Conservation (phyloP, 306 rosid genomes). For the Heteromeles arbutifolia region DNA sequence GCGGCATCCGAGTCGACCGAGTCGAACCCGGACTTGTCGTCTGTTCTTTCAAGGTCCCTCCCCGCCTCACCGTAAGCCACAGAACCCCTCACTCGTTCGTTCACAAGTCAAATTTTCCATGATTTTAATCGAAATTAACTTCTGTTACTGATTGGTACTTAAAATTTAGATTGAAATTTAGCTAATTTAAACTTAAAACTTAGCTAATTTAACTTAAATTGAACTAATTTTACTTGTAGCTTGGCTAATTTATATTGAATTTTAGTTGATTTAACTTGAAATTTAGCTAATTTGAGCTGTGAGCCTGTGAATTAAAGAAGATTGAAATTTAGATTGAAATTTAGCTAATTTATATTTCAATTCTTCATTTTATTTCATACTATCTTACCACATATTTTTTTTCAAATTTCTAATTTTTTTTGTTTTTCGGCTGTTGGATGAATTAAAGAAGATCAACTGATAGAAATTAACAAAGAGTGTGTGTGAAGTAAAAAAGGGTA, state of each 20-base stretch:
- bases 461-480: too few species aligned
- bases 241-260: too few species aligned
- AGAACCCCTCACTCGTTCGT: neutral
- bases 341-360: too few species aligned
- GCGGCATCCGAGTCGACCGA: conserved; percentile 72
- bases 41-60: conserved; percentile 65
- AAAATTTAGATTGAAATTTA: neutral
- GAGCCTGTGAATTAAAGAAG: neutral
- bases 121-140: neutral
- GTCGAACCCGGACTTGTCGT: conserved; percentile 62
- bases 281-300: neutral
- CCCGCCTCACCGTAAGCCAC: conserved; percentile 33
- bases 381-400: too few species aligned
- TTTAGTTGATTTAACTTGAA: neutral
- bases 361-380: too few species aligned
- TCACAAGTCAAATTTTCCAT: neutral
- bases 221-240: neutral
- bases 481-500: too few species aligned
- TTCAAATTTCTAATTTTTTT: too few species aligned
- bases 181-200: neutral
- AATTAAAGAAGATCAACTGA: too few species aligned
- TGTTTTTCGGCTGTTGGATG: too few species aligned
- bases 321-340: too few species aligned
- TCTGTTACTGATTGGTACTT: neutral
- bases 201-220: neutral